A percentile compares a stretch with the other conserved stretches of the same genome.
Conservation (phyloP, 169 alveolate species). For the Perkinsus olseni region DNA sequence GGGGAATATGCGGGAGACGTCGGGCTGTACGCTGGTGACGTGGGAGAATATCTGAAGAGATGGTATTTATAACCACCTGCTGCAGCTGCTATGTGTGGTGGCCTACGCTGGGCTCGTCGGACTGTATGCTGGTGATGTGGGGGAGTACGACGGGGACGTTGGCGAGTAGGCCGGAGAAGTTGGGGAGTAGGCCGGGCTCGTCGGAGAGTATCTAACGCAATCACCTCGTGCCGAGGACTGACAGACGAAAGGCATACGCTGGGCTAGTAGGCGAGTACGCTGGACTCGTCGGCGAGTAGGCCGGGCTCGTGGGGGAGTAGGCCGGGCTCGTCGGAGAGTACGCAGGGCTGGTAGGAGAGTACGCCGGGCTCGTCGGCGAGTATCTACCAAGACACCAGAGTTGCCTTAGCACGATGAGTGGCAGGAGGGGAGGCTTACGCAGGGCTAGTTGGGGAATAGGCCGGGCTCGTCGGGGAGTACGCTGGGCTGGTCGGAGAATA, state of each 20-base stretch:
- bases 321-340: conserved; percentile 50
- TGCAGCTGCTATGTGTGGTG: neutral
- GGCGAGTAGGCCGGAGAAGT: conserved; percentile 34
- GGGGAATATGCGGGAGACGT: conserved; percentile 80
- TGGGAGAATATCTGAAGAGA: conserved; percentile 22
- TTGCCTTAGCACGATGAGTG: too few species aligned
- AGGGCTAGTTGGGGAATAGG: conserved; percentile 79
- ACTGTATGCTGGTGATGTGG: conserved; percentile 33
- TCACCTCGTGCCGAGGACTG: neutral
- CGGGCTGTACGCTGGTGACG: conserved; percentile 57
- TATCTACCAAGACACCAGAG: conserved; percentile 37
- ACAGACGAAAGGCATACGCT: neutral
- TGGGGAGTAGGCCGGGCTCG: conserved; percentile 68
- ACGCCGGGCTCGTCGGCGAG: conserved; percentile 73
- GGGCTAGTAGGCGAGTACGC: conserved; percentile 26
- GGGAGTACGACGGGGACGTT: conserved; percentile 24
- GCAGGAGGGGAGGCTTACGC: conserved; percentile 32
- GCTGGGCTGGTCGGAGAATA: conserved; percentile 9
- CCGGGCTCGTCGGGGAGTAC: conserved; percentile 75
- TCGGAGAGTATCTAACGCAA: conserved; percentile 56
- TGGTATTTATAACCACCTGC: neutral
- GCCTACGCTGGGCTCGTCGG: conserved; percentile 14
- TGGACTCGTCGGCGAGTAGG: neutral
- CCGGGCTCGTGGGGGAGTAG: conserved; percentile 56
- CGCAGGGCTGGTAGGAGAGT: conserved; percentile 39